A percentile compares a stretch with the other conserved stretches of the same genome.
Evolutionary conservation across 331 rosid genomes (phyloP).

Genomic region (Malus hybrid): DNA sequence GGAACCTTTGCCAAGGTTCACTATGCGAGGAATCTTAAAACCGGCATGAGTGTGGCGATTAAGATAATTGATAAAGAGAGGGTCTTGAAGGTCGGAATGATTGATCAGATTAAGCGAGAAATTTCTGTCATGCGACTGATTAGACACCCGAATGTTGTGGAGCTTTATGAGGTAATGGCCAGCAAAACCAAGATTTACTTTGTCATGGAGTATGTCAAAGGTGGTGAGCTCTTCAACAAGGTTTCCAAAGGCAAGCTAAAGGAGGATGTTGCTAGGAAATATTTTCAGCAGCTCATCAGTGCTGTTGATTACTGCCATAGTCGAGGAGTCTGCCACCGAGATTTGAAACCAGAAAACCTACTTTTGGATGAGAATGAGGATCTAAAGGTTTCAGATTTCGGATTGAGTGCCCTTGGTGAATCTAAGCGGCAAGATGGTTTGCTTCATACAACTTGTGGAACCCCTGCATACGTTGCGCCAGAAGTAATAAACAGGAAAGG

Average conservation of each 20-base stretch:
- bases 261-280: slow-evolving; percentile 65
- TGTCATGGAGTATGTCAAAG: slow-evolving; percentile 80
- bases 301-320: slow-evolving; percentile 94
- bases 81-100: slow-evolving; percentile 79
- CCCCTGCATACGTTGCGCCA: slow-evolving; percentile 93
- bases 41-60: slow-evolving; percentile 73
- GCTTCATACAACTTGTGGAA: slow-evolving; percentile 93
- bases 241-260: slow-evolving; percentile 81
- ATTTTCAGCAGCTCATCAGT: slow-evolving; percentile 69
- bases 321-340: slow-evolving; percentile 83
- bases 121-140: slow-evolving; percentile 76
- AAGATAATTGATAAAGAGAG: slow-evolving; percentile 77
- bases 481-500: slow-evolving; percentile 86
- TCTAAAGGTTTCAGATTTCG: slow-evolving; percentile 85
- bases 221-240: slow-evolving; percentile 89
- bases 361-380: slow-evolving; percentile 79
- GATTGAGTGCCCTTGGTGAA: slow-evolving; percentile 75
- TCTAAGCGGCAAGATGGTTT: slow-evolving; percentile 76
- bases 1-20: slow-evolving; percentile 98
- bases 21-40: slow-evolving; percentile 62
- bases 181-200: slow-evolving; percentile 83
- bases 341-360: slow-evolving; percentile 83
- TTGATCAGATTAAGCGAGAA: slow-evolving; percentile 84
- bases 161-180: slow-evolving; percentile 95
- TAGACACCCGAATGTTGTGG: slow-evolving; percentile 70